Percentiles rank a stretch among this genome's conserved stretches.
phyloP scores from a whole-genome alignment of 2,329 filamentous ascomycete genomes.

The Aspergillus transmontanensis region DNA sequence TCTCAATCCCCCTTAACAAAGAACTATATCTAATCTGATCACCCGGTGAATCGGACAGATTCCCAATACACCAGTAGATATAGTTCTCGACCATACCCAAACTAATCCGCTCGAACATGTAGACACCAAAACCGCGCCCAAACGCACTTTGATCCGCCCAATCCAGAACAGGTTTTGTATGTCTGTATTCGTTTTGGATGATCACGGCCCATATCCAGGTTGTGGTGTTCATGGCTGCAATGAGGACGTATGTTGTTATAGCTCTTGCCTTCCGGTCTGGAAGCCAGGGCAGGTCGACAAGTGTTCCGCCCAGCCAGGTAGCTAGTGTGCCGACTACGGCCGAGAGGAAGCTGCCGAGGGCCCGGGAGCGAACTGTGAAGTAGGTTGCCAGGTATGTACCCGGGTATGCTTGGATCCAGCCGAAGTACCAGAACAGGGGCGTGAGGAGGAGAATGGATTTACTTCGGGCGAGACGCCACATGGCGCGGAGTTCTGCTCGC shows the following conservation, averaged over 20 bases:
- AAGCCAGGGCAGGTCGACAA: constrained; percentile 44
- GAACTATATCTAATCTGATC: constrained; percentile 51
- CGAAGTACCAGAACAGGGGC: constrained; percentile 37
- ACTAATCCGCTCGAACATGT: constrained; percentile 45
- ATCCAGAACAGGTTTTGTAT: constrained; percentile 47
- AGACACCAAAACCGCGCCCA: constrained; percentile 48
- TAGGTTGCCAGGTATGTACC: constrained; percentile 47
- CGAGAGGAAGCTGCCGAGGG: constrained; percentile 40
- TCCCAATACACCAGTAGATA: constrained; percentile 52
- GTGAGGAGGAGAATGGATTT: constrained; percentile 40
- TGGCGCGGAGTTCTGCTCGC: constrained; percentile 35
- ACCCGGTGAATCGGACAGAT: constrained; percentile 47
- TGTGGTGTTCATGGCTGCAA: constrained; percentile 46
- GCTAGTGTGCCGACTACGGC: constrained; percentile 44
- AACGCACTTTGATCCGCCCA: constrained; percentile 46
- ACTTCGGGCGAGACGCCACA: constrained; percentile 39
- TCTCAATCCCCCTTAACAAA: constrained; percentile 47
- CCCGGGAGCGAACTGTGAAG: constrained; percentile 47
- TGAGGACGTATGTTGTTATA: constrained; percentile 42
- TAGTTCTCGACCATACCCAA: constrained; percentile 48
- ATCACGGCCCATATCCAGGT: constrained; percentile 53
- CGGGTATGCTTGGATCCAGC: constrained; percentile 45
- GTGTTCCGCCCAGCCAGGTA: constrained; percentile 40
- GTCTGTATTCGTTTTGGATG: constrained; percentile 51
- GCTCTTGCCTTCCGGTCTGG: constrained; percentile 45